A percentile compares a stretch with the other conserved stretches of the same genome.
These are phyloP conservation scores for Krasilnikovozyma curviuscula DNA, from an alignment of 768 basidiomycete genomes.

Conservation along the genomic window DNA sequence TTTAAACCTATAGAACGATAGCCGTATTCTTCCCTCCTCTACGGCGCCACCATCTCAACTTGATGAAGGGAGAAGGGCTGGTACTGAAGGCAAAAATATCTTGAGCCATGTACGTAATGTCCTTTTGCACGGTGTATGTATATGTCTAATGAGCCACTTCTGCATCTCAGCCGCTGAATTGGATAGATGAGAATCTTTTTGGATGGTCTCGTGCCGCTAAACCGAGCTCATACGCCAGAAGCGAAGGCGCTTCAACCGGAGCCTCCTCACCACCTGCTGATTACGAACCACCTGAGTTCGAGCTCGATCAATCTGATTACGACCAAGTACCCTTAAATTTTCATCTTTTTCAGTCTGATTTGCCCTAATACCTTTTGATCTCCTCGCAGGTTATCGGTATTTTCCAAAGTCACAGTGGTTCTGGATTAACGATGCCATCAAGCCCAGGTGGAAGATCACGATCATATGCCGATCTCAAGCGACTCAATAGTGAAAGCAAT, in stretches of 20 bases:
- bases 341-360: neutral
- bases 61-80: neutral
- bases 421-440: neutral
- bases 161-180: slow-evolving; percentile 7
- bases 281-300: neutral
- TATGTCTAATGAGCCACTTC: neutral
- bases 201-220: slow-evolving; percentile 1
- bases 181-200: slow-evolving; percentile 8
- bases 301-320: neutral
- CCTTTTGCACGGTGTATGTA: neutral
- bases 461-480: slow-evolving; percentile 6
- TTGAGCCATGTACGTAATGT: slow-evolving; percentile 3
- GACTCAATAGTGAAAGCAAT: no score
- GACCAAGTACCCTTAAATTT: no score
- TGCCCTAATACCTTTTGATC: neutral
- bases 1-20: neutral
- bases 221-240: neutral
- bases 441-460: neutral
- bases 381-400: slow-evolving; percentile 5
- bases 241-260: neutral
- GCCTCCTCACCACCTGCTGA: neutral
- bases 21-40: slow-evolving; percentile 1
- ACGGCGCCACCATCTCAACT: slow-evolving; percentile 3
- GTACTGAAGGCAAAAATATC: slow-evolving; percentile 3
- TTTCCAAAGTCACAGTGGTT: neutral